Conservation (phyloP, 805 yeast species). For the Yarrowia hollandica region DNA sequence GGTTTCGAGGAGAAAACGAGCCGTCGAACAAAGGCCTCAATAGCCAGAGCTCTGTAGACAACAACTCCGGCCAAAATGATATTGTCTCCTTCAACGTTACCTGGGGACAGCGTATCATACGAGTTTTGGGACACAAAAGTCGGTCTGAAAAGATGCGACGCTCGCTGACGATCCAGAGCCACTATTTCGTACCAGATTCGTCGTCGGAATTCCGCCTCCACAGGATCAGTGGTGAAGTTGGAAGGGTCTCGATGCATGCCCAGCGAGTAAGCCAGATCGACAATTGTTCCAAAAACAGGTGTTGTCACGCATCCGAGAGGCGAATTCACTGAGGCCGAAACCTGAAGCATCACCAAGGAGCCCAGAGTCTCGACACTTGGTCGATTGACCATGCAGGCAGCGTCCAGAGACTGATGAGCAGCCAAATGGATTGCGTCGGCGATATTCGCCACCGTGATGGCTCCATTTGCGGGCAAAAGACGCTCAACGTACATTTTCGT, state of each 20-base stretch:
- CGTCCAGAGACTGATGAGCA: conserved; percentile 8
- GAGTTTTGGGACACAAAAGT: conserved; percentile 23
- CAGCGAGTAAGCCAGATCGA: conserved; percentile 41
- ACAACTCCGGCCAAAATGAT: conserved; percentile 25
- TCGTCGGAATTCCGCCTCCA: conserved; percentile 40
- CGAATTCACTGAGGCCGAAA: not conserved
- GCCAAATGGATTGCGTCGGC: conserved; percentile 4
- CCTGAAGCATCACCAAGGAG: conserved; percentile 14
- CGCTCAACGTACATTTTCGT: not conserved
- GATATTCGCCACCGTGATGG: not conserved
- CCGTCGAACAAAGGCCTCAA: conserved; percentile 18
- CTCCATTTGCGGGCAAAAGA: not conserved
- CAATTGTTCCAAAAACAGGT: conserved; percentile 36
- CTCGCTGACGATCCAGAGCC: conserved; percentile 23
- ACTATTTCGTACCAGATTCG: conserved; percentile 36
- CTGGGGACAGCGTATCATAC: conserved; percentile 27
- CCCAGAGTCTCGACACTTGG: conserved; percentile 26
- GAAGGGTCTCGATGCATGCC: conserved; percentile 42
- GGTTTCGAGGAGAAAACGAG: conserved; percentile 21
- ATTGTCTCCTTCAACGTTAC: conserved; percentile 13
- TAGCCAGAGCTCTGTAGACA: conserved; percentile 14
- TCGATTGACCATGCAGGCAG: conserved; percentile 1
- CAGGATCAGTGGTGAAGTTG: conserved; percentile 39
- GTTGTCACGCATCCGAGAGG: conserved; percentile 27
- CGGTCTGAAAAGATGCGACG: conserved; percentile 21